Conservation (phyloP, 2,329 filamentous ascomycete genomes). For the Cordyceps cicadae region DNA sequence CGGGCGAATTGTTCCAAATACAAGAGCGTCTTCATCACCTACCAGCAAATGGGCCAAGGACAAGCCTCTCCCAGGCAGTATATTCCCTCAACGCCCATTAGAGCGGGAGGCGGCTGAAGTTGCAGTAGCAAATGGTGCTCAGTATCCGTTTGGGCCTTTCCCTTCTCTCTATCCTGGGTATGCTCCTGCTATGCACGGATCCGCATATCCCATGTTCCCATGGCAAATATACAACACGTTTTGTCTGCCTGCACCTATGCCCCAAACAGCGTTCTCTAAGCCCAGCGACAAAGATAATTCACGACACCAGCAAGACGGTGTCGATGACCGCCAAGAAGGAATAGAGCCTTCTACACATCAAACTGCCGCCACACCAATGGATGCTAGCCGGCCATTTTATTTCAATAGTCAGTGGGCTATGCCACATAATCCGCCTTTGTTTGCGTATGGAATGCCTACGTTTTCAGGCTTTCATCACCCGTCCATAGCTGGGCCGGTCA, state of each 20-base stretch:
- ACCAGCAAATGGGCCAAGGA: constrained; percentile 43
- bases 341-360: constrained; percentile 26
- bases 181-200: constrained; percentile 22
- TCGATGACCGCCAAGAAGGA: constrained; percentile 23
- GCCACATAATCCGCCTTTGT: constrained; percentile 19
- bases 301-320: constrained; percentile 24
- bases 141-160: constrained; percentile 22
- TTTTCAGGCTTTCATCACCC: constrained; percentile 20
- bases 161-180: constrained; percentile 26
- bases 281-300: constrained; percentile 17
- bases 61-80: constrained; percentile 19
- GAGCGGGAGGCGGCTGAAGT: constrained; percentile 14
- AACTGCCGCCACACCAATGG: constrained; percentile 36
- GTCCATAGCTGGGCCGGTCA: not conserved
- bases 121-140: constrained; percentile 19
- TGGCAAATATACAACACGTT: constrained; percentile 32
- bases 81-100: constrained; percentile 15
- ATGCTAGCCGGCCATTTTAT: constrained; percentile 36
- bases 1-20: constrained; percentile 59
- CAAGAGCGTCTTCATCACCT: constrained; percentile 44
- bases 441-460: constrained; percentile 22
- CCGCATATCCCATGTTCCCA: constrained; percentile 27
- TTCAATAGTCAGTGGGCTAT: constrained; percentile 38
- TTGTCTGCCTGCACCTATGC: constrained; percentile 19
- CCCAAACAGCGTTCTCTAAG: constrained; percentile 16